These are phyloP conservation scores for Cladosporium oxysporum DNA, from an alignment of 2,329 filamentous ascomycete species.

Conservation along the genomic window DNA sequence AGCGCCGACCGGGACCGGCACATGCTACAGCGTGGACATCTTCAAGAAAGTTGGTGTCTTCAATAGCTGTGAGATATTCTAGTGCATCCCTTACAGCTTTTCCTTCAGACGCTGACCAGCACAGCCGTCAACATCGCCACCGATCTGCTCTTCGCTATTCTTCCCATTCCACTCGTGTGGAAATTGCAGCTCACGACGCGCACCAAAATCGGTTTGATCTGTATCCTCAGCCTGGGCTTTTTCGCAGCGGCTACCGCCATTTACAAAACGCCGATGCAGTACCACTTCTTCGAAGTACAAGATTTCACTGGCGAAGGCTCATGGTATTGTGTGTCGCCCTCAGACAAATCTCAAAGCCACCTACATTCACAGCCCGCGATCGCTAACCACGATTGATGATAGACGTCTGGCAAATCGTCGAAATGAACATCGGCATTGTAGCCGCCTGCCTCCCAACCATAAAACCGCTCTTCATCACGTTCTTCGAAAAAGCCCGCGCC, in stretches of 20 bases:
- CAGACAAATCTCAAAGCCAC: background rate
- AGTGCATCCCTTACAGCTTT: background rate
- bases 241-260: conserved; percentile 36
- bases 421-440: conserved; percentile 21
- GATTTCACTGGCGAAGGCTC: conserved; percentile 16
- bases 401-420: conserved; percentile 22
- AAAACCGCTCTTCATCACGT: conserved; percentile 20
- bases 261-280: conserved; percentile 16
- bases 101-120: background rate
- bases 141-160: conserved; percentile 44
- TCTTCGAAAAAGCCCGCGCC: conserved; percentile 7
- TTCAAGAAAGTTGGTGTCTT: conserved; percentile 10
- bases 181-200: conserved; percentile 46
- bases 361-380: background rate
- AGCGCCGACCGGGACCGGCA: background rate
- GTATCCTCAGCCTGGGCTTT: conserved; percentile 43
- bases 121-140: conserved; percentile 43
- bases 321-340: conserved; percentile 6
- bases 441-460: conserved; percentile 23
- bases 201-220: conserved; percentile 43
- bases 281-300: conserved; percentile 4
- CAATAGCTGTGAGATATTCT: background rate
- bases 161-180: conserved; percentile 48
- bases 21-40: conserved; percentile 1
- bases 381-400: background rate